Evolutionary conservation across 441 rosid species (phyloP).

Genomic region (Omphalea diandra): DNA sequence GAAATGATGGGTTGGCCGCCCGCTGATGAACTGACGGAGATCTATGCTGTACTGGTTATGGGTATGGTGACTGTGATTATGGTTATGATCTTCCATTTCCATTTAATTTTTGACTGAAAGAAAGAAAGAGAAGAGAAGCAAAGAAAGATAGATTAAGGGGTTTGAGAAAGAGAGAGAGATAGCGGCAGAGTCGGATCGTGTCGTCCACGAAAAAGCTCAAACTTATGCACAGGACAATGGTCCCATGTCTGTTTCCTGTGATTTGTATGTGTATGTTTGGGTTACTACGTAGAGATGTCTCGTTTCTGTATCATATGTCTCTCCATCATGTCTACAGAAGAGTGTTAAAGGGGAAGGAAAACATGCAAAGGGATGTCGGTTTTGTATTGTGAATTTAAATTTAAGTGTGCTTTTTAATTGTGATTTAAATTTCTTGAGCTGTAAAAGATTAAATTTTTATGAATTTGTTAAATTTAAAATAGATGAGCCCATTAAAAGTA

Average conservation of each 20-base stretch:
- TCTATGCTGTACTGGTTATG: constrained; percentile 54
- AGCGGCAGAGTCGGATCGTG: constrained; percentile 88
- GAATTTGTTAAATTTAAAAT: too few relatives aligned
- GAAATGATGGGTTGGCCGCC: constrained; percentile 36
- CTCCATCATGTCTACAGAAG: too few relatives aligned
- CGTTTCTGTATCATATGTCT: too few relatives aligned
- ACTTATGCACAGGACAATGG: constrained; percentile 69
- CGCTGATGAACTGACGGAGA: constrained; percentile 64
- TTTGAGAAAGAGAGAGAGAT: constrained; percentile 16
- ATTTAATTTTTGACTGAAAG: constrained; percentile 27
- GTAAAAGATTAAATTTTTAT: too few relatives aligned
- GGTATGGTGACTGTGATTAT: too few relatives aligned
- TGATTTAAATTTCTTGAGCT: too few relatives aligned
- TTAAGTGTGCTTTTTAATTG: too few relatives aligned
- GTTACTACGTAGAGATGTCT: constrained; percentile 22
- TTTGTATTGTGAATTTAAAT: too few relatives aligned
- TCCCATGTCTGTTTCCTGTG: constrained; percentile 50
- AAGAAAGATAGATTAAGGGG: constrained; percentile 28
- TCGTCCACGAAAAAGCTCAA: constrained; percentile 83
- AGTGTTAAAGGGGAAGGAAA: too few relatives aligned
- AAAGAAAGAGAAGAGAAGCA: constrained; percentile 13
- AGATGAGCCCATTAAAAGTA: too few relatives aligned
- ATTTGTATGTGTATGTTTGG: background rate
- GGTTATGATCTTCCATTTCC: constrained; percentile 68
- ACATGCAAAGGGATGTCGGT: too few relatives aligned